Conservation (phyloP, 169 alveolate species). For the Amoebophrya sp. region DNA sequence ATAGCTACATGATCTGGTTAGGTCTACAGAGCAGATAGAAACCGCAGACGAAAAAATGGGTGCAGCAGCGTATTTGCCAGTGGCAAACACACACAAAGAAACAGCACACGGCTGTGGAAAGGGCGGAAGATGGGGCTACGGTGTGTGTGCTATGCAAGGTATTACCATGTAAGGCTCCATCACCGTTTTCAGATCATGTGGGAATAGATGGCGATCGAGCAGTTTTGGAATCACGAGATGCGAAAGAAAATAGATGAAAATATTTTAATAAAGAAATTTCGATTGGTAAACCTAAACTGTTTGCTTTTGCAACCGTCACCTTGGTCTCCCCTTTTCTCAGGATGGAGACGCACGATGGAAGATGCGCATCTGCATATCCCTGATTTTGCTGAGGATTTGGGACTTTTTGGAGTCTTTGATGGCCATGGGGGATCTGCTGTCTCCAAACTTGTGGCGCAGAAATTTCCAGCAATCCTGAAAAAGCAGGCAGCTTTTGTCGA, state of each 20-base stretch:
- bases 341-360: neutral
- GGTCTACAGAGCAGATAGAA: too few species aligned
- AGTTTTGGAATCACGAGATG: too few species aligned
- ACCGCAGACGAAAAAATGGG: neutral
- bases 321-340: too few species aligned
- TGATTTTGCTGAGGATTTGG: neutral
- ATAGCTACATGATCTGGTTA: too few species aligned
- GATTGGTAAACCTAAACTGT: too few species aligned
- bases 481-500: neutral
- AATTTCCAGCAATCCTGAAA: neutral
- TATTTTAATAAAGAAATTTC: too few species aligned
- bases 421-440: neutral
- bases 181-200: too few species aligned
- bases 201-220: too few species aligned
- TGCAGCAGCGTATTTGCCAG: neutral
- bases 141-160: neutral
- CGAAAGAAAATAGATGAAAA: too few species aligned
- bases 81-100: neutral
- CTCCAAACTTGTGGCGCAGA: neutral
- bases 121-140: neutral
- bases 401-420: neutral
- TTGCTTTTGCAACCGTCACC: too few species aligned
- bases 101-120: neutral
- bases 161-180: too few species aligned
- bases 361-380: neutral